These are phyloP conservation scores for Pleoardoris graminearum DNA, from an alignment of 2,329 filamentous ascomycete genomes.

Conservation along the genomic window DNA sequence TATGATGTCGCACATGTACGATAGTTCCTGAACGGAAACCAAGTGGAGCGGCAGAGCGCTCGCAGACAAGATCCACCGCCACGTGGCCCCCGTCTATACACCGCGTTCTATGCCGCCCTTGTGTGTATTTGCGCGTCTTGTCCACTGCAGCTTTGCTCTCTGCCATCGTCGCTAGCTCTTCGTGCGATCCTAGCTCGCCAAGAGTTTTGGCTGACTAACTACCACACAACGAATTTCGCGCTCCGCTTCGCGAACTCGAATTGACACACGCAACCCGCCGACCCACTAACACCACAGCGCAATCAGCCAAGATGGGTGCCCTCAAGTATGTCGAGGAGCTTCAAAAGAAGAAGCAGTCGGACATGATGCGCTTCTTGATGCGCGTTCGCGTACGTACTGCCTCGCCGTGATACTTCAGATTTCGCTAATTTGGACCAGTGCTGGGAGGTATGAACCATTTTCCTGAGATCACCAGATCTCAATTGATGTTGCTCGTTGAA, in stretches of 20 bases:
- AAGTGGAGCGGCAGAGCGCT: too few relatives aligned
- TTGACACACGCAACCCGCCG: conserved; percentile 27
- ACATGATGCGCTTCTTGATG: conserved; percentile 99
- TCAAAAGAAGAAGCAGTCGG: conserved; percentile 99
- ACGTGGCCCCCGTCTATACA: too few relatives aligned
- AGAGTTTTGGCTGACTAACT: conserved; percentile 30
- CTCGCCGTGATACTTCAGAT: conserved; percentile 11
- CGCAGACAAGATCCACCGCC: too few relatives aligned
- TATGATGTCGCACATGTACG: too few relatives aligned
- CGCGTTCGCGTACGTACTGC: conserved; percentile 61
- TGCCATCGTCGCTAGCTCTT: neutral
- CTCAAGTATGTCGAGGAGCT: conserved; percentile 99
- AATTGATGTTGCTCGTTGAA: conserved; percentile 90
- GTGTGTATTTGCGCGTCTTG: too few relatives aligned
- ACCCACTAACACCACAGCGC: conserved; percentile 37
- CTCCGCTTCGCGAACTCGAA: conserved; percentile 20
- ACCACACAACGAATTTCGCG: conserved; percentile 34
- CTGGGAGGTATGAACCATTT: conserved; percentile 80
- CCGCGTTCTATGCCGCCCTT: too few relatives aligned
- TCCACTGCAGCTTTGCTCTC: too few relatives aligned
- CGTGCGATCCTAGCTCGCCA: conserved; percentile 14
- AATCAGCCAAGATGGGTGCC: conserved; percentile 79
- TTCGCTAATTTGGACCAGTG: conserved; percentile 56
- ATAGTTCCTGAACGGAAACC: too few relatives aligned
- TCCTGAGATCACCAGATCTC: conserved; percentile 29